These are phyloP conservation scores for Jamesozyma gamospora DNA, from an alignment of 805 yeast species.

Conservation along the genomic window DNA sequence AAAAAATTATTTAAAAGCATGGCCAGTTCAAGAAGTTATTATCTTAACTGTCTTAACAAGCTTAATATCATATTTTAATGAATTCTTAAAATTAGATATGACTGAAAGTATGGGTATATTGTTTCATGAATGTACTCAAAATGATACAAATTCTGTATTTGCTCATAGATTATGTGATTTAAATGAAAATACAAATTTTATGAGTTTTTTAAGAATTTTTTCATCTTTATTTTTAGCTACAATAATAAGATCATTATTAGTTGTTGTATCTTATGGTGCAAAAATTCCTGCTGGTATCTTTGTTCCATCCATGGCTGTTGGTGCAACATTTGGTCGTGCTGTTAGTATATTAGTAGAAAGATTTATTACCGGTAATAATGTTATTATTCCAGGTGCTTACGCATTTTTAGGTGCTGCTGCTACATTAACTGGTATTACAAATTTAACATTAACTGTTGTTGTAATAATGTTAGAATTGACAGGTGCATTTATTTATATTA, in stretches of 20 bases:
- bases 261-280: conserved; percentile 81
- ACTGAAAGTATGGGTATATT: conserved; percentile 87
- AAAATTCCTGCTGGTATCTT: conserved; percentile 97
- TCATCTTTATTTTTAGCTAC: conserved; percentile 61
- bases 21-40: conserved; percentile 57
- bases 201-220: conserved; percentile 31
- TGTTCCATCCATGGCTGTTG: conserved; percentile 95
- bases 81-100: conserved; percentile 79
- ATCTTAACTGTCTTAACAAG: conserved; percentile 61
- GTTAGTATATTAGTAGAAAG: conserved; percentile 63
- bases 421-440: conserved; percentile 87
- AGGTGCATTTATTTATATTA: conserved; percentile 83
- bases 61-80: conserved; percentile 70
- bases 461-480: conserved; percentile 94
- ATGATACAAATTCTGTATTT: conserved; percentile 23
- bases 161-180: conserved; percentile 35
- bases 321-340: conserved; percentile 88
- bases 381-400: conserved; percentile 89
- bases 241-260: conserved; percentile 54
- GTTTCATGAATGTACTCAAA: conserved; percentile 66
- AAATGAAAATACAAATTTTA: conserved; percentile 23
- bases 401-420: conserved; percentile 97
- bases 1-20: conserved; percentile 44
- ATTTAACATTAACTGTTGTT: conserved; percentile 84
- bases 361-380: conserved; percentile 34